A percentile compares a stretch with the other conserved stretches of the same genome.
Conservation (phyloP, 805 yeast species). For the Yamadazyma scolyti region DNA sequence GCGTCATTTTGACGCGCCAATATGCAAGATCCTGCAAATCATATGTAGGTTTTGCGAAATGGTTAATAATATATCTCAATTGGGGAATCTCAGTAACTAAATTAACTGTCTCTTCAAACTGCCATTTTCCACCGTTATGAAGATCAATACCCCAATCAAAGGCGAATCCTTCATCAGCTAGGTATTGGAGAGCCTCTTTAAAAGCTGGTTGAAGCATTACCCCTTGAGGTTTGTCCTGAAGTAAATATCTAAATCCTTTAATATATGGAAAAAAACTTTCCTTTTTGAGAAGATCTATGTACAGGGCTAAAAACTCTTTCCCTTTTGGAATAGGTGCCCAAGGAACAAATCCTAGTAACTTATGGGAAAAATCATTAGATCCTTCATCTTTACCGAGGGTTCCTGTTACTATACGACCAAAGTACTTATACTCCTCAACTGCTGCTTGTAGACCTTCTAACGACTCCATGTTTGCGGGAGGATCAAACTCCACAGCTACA, state of each 20-base stretch:
- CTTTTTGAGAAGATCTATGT: conserved; percentile 12
- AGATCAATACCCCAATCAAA: conserved; percentile 45
- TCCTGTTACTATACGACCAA: conserved; percentile 11
- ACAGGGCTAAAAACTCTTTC: conserved; percentile 12
- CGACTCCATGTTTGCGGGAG: conserved; percentile 11
- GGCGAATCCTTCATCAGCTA: conserved; percentile 21
- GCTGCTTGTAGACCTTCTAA: conserved; percentile 21
- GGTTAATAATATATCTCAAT: conserved; percentile 35
- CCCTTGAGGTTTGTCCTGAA: conserved; percentile 40
- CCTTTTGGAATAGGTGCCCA: conserved; percentile 45
- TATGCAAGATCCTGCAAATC: conserved; percentile 5
- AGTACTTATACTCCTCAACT: conserved; percentile 16
- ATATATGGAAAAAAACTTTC: conserved; percentile 12
- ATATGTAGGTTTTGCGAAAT: conserved; percentile 40
- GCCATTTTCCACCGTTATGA: conserved; percentile 33
- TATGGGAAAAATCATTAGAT: conserved; percentile 6
- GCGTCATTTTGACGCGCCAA: conserved; percentile 19
- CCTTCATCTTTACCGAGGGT: conserved; percentile 10
- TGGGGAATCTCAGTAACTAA: conserved; percentile 22
- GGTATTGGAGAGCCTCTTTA: conserved; percentile 30
- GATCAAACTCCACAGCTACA: conserved; percentile 34
- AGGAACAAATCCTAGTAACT: conserved; percentile 32
- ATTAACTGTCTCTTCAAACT: conserved; percentile 31
- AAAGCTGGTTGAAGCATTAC: conserved; percentile 26
- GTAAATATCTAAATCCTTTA: conserved; percentile 40